Evolutionary conservation across 164 flowering plant genomes (phyloP), one percentile per base, ranked within the genome.

Genomic region (Magnolia changhungtana): DNA sequence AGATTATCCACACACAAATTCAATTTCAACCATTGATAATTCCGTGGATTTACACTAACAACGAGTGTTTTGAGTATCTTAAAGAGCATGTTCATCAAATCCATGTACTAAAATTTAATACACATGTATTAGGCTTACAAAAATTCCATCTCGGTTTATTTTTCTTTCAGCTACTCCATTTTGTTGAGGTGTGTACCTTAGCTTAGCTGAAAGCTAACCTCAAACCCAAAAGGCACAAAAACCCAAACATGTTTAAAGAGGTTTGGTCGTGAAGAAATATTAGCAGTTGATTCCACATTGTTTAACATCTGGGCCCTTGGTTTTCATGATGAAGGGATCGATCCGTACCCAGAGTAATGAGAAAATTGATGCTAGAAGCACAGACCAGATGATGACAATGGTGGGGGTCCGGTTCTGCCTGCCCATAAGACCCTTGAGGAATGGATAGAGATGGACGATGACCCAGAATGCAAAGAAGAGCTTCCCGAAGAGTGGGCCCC

Each of bases 381-480:
- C 84, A 0, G 95, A 92, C 95, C 98, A 91, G 37, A 94, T 94
- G 27, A 94, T 84, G 24, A 94, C 96, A 72, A 92, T 92, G 55
- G 98, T 92, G 3, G 98, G 98, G 0, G 98, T 93, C 80, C 98
- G 79, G 85, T 91, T 93, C 77, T 93, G 96, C 61, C 90, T 70
- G 11, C 98, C 96, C 96, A 92, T 93, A 11, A 93, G 90, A 81
- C 98, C 98, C 80, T 93, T 93, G 11, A 93, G 91, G 93, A 93
- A 91, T 19, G 97, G 95, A 55, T 92, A 91, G 77, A 92, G 90
- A 83, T 92, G 97, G 72, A 90, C 83, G 71, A 91, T 90, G 81
- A 90, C 97, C 97, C 95, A 91, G 76, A 92, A 90, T 29, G 95
- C 82, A 74, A 91, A 92, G 85, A 92, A 89, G 49, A 92, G 90